phyloP scores from a whole-genome alignment of 257 asterid genomes.

The Solanum habrochaites region DNA sequence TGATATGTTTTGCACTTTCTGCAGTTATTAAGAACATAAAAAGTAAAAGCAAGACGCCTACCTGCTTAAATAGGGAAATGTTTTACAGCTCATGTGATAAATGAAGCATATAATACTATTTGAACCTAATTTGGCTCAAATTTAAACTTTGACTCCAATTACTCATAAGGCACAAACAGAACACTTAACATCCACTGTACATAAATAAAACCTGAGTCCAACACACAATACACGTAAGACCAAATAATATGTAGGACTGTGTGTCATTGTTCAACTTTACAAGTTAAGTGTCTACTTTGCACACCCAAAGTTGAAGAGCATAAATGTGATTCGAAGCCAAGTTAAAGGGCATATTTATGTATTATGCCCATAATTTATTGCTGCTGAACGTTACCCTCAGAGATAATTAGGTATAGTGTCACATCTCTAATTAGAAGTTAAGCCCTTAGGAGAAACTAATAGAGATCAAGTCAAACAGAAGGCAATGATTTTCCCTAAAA shows the following conservation, averaged over 20 bases:
- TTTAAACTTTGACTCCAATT: too few relatives aligned
- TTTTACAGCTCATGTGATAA: not conserved
- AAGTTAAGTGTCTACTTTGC: too few relatives aligned
- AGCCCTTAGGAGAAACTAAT: not conserved
- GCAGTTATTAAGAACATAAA: not conserved
- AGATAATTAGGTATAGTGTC: not conserved
- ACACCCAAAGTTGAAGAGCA: too few relatives aligned
- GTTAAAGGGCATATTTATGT: too few relatives aligned
- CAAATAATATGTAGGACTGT: too few relatives aligned
- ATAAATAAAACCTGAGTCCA: too few relatives aligned
- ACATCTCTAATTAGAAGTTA: not conserved
- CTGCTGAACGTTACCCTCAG: not conserved
- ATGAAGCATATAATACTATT: not conserved
- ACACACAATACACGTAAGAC: too few relatives aligned
- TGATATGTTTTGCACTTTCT: not conserved
- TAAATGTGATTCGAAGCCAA: too few relatives aligned
- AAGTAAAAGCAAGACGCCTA: not conserved
- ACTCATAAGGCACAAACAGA: too few relatives aligned
- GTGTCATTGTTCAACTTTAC: too few relatives aligned
- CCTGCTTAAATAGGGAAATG: not conserved
- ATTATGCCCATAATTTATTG: not conserved
- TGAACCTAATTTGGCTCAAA: too few relatives aligned
- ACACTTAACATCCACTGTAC: too few relatives aligned
- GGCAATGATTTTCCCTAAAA: not conserved
- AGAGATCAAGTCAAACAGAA: not conserved